Evolutionary conservation across 2,329 filamentous ascomycete species (phyloP).

Genomic region (Diplocarpon mali): DNA sequence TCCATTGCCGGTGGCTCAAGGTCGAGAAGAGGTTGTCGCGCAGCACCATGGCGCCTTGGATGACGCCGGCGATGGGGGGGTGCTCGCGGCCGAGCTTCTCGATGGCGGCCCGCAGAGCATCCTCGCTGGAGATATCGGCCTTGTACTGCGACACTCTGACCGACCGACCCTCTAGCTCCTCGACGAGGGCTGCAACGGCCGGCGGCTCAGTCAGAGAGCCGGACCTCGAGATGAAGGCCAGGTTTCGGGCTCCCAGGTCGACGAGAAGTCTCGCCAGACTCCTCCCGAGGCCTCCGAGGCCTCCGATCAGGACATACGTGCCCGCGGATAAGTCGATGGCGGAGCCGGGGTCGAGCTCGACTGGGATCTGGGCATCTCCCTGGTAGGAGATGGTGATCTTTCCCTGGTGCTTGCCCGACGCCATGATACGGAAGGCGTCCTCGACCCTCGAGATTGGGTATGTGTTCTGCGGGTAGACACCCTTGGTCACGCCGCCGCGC

Average conservation of each 20-base stretch:
- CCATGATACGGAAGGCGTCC: conserved; percentile 7
- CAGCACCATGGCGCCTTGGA: conserved; percentile 38
- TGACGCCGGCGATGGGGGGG: conserved; percentile 30
- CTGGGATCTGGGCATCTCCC: no score
- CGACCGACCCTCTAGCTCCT: neutral
- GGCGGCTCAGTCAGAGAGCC: neutral
- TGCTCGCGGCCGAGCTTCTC: neutral
- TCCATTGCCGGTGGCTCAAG: conserved; percentile 30
- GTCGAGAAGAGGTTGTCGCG: conserved; percentile 14
- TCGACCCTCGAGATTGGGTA: neutral
- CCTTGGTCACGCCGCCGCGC: no score
- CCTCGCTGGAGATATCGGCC: no score
- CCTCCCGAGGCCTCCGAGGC: conserved; percentile 22
- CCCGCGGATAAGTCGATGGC: neutral
- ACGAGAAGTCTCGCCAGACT: conserved; percentile 16
- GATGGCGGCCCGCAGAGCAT: neutral
- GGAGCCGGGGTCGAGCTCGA: no score
- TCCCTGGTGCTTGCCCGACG: conserved; percentile 8
- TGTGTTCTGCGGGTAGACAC: neutral
- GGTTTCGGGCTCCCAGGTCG: conserved; percentile 14
- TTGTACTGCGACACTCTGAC: no score
- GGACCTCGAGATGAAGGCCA: conserved; percentile 24
- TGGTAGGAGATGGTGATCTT: conserved; percentile 2
- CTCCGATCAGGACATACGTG: conserved; percentile 23
- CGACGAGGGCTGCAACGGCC: neutral